A percentile compares a stretch with the other conserved stretches of the same genome.
Conservation (phyloP, 1,284 basidiomycete genomes). For the Cryptococcus sp. region DNA sequence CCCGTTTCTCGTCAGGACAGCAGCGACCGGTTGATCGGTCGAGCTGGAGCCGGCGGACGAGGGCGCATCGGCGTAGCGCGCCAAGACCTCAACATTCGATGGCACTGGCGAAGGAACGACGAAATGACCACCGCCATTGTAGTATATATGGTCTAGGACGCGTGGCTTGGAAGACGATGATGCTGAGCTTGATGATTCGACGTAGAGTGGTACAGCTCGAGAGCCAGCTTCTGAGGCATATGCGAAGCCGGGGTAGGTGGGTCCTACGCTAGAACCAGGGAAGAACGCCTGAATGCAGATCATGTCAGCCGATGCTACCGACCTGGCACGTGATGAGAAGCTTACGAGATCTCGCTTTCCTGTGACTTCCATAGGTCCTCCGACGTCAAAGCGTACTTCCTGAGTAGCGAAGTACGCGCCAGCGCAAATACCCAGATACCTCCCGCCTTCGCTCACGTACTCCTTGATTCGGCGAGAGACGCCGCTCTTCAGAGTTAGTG, state of each 20-base stretch:
- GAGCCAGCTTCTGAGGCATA: conserved; percentile 58
- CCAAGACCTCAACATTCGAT: conserved; percentile 50
- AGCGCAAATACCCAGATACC: conserved; percentile 67
- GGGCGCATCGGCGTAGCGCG: conserved; percentile 48
- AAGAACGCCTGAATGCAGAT: conserved; percentile 58
- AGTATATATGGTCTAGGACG: conserved; percentile 55
- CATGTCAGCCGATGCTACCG: background rate
- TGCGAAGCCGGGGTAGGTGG: conserved; percentile 62
- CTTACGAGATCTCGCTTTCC: conserved; percentile 58
- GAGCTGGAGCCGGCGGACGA: conserved; percentile 21
- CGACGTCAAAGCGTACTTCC: conserved; percentile 58
- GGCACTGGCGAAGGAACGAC: conserved; percentile 45
- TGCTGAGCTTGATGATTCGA: conserved; percentile 30
- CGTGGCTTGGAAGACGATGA: conserved; percentile 23
- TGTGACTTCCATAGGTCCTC: conserved; percentile 57
- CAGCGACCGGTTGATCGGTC: conserved; percentile 56
- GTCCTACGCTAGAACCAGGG: conserved; percentile 60
- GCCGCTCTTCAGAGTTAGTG: conserved; percentile 52
- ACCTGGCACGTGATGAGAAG: background rate
- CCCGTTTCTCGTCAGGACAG: conserved; percentile 59
- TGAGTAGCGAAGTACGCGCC: conserved; percentile 61
- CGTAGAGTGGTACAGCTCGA: conserved; percentile 48
- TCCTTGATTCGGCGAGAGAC: conserved; percentile 59
- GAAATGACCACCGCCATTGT: conserved; percentile 62
- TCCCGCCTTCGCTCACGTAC: conserved; percentile 71